These are phyloP conservation scores for Coriolopsis trogii DNA, from an alignment of 1,284 basidiomycete species.

Conservation along the genomic window DNA sequence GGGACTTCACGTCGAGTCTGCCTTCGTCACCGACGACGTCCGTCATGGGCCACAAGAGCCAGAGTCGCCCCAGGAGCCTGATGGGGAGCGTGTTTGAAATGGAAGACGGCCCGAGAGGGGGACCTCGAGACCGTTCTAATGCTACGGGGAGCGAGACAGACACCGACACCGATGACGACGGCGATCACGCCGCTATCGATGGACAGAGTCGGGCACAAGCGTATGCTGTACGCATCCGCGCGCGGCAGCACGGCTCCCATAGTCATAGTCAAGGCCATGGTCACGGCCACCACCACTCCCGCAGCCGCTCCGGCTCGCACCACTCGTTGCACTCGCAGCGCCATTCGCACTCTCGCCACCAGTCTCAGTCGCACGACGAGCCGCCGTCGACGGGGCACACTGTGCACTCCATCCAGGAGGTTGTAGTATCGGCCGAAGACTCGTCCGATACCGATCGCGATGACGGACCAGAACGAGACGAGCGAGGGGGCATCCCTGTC, in stretches of 20 bases:
- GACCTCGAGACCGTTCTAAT: too few species aligned
- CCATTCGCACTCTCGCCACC: background rate
- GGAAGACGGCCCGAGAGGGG: slow-evolving; percentile 15
- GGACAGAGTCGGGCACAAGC: slow-evolving; percentile 21
- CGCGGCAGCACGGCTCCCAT: slow-evolving; percentile 11
- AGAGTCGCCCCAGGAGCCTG: slow-evolving; percentile 12
- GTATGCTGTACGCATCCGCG: slow-evolving; percentile 22
- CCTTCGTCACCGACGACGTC: slow-evolving; percentile 30
- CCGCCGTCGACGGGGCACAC: slow-evolving; percentile 17
- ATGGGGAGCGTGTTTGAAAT: slow-evolving; percentile 21
- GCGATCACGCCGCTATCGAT: slow-evolving; percentile 15
- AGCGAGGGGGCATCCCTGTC: slow-evolving; percentile 4
- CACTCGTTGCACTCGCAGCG: slow-evolving; percentile 13
- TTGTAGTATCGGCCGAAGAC: slow-evolving; percentile 8
- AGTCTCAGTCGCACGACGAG: slow-evolving; percentile 16
- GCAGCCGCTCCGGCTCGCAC: slow-evolving; percentile 20
- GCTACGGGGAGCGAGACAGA: background rate
- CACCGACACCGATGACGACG: slow-evolving; percentile 1
- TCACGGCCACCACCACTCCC: slow-evolving; percentile 8
- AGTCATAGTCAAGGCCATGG: too few species aligned
- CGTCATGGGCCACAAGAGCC: slow-evolving; percentile 24
- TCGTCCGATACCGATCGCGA: slow-evolving; percentile 10
- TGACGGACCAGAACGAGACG: background rate
- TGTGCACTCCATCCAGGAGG: slow-evolving; percentile 16
- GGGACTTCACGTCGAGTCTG: slow-evolving; percentile 55